Conservation (phyloP, 164 flowering plant species). For the Liriodendron chinense region DNA sequence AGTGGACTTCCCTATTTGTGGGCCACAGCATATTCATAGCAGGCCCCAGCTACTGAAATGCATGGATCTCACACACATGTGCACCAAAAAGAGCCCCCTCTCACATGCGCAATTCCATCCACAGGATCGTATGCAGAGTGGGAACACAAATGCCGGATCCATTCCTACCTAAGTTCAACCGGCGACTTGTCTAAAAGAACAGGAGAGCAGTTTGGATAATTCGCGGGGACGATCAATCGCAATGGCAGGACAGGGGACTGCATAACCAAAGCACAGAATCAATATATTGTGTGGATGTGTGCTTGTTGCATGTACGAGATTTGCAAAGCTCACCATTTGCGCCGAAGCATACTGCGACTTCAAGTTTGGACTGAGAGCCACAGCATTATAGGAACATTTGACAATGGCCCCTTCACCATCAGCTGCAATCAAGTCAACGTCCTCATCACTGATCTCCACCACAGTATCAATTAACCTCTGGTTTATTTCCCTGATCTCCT, state of each 20-base stretch:
- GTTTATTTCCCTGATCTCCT: slow-evolving; percentile 79
- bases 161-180: slow-evolving; percentile 66
- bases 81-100: background rate
- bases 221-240: slow-evolving; percentile 71
- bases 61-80: background rate
- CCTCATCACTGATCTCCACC: slow-evolving; percentile 72
- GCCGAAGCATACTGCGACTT: slow-evolving; percentile 70
- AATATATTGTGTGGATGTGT: background rate
- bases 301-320: background rate
- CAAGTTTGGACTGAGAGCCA: slow-evolving; percentile 77
- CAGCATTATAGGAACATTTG: slow-evolving; percentile 79
- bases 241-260: slow-evolving; percentile 89
- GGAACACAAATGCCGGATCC: background rate
- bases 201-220: slow-evolving; percentile 87
- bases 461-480: slow-evolving; percentile 80
- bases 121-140: background rate
- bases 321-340: slow-evolving; percentile 52
- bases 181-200: slow-evolving; percentile 78
- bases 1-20: background rate
- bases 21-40: background rate
- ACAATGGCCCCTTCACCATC: slow-evolving; percentile 81
- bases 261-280: slow-evolving; percentile 18
- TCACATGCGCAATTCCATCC: background rate
- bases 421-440: slow-evolving; percentile 50
- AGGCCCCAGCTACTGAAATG: background rate